Evolutionary conservation across 129 eudicot genomes (phyloP).

Genomic region (Flaveria robusta): DNA sequence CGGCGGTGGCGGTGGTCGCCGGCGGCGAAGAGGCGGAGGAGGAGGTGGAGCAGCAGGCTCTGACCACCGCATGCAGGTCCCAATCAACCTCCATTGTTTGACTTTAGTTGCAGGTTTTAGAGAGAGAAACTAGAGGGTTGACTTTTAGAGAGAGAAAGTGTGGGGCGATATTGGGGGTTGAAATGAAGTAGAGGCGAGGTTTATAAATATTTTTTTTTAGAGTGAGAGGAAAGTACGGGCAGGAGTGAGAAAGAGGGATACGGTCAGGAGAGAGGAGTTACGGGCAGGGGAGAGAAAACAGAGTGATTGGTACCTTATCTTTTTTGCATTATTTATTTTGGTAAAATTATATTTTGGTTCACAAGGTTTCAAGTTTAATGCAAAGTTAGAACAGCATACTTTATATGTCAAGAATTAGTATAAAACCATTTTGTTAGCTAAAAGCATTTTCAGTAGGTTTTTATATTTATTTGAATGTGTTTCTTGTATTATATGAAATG

Average conservation of each 20-base stretch:
- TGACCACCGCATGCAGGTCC: constrained; percentile 93
- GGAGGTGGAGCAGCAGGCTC: constrained; percentile 72
- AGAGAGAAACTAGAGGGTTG: constrained; percentile 82
- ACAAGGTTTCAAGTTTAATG: background rate
- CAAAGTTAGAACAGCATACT: background rate
- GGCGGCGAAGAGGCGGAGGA: constrained; percentile 44
- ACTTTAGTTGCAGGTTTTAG: constrained; percentile 25
- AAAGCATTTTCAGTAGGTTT: no score
- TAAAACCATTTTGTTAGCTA: no score
- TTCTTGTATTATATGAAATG: no score
- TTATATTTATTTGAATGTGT: no score
- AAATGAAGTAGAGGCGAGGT: constrained; percentile 32
- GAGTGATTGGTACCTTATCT: constrained; percentile 16
- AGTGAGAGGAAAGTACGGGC: constrained; percentile 39
- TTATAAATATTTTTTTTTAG: constrained; percentile 41
- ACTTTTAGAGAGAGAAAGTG: constrained; percentile 55
- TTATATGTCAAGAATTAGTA: background rate
- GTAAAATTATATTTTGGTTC: constrained; percentile 23
- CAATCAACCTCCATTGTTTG: constrained; percentile 74
- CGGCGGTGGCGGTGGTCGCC: background rate
- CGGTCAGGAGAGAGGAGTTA: constrained; percentile 27
- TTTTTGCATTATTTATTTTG: constrained; percentile 30
- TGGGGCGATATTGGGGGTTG: constrained; percentile 36
- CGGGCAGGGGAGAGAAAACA: constrained; percentile 26
- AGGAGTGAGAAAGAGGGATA: constrained; percentile 29